Evolutionary conservation across 495 filamentous ascomycete species (phyloP), one percentile per base, ranked within the genome.

Genomic region (Daldinia childiae): DNA sequence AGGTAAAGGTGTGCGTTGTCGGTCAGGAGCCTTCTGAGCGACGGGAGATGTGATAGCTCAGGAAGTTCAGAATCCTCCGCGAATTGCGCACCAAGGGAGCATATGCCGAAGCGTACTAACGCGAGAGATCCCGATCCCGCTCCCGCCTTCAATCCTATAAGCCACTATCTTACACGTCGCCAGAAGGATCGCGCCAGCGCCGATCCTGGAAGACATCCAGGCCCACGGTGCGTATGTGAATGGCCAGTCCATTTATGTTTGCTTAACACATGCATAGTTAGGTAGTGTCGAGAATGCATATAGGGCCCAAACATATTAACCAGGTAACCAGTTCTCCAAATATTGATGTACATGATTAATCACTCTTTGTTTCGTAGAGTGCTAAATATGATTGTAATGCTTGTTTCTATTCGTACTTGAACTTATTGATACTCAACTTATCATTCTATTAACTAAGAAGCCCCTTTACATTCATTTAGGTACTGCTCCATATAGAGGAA

Each of bases 131-230:
- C 34, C 34, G 34, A n/a, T 32, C 50, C 19, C 45, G 19, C 36
- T 61, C 29, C 57, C 51, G 38, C 14, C 34, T 57, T 57, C 24
- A 4, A 48, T 30, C 52, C 43, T 58, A 38, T 43, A 62, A 62
- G 66, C 66, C 66, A 68, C 66, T 4, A 59, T 68, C 14, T 52
- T 21, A 63, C 58, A 58, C 11, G 41, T 62, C 58, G 39, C 41
- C 24, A 39, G 51, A 34, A 58, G 58, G 51, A 58, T 58, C 54
- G 29, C 41, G 21, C 39, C 41, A 58, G 14, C 41, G 34, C 32
- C 14, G 12, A 27, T 12, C 43, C 21, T 58, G 45, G 14, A 9
- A 36, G 17, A 45, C 14, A 24, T 3, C 27, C 15, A 19, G 15
- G 15, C 27, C 26, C 30, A 15, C 4, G 36, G 52, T 50, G 24